Evolutionary conservation across 1,284 basidiomycete genomes (phyloP).

Genomic region (Rhodotorula sp.): DNA sequence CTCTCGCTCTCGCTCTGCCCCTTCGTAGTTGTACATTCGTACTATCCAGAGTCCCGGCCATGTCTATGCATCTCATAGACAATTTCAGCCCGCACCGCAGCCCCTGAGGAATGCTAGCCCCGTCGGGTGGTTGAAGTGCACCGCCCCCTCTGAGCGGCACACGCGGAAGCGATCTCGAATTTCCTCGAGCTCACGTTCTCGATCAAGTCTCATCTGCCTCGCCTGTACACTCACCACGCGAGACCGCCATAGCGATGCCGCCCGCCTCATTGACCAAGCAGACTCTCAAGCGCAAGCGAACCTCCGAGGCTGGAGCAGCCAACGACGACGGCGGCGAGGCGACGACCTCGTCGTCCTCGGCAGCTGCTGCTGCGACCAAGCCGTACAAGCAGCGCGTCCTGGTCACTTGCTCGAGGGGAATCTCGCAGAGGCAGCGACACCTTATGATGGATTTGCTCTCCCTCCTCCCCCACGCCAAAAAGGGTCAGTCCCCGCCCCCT

Average conservation of each 20-base stretch:
- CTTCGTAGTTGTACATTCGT: too few species aligned
- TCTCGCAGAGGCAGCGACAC: conserved; percentile 96
- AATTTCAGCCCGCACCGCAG: too few species aligned
- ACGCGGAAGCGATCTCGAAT: neutral
- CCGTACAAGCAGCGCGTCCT: conserved; percentile 66
- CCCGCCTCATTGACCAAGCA: conserved; percentile 29
- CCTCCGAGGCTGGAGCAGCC: conserved; percentile 1
- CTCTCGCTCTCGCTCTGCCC: too few species aligned
- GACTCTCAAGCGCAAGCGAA: conserved; percentile 38
- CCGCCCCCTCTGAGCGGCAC: neutral
- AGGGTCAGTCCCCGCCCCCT: conserved; percentile 63
- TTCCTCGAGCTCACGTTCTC: neutral
- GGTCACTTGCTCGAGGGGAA: conserved; percentile 86
- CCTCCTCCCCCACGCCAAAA: conserved; percentile 92
- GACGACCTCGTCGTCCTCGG: conserved; percentile 1
- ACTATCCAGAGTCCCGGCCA: too few species aligned
- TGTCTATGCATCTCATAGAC: too few species aligned
- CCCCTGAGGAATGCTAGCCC: too few species aligned
- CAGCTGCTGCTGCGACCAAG: neutral
- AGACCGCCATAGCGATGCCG: conserved; percentile 15
- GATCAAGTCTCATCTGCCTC: neutral
- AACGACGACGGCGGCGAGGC: conserved; percentile 15
- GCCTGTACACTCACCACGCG: neutral
- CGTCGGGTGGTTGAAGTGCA: neutral
- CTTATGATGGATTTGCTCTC: conserved; percentile 92